A percentile compares a stretch with the other conserved stretches of the same genome.
phyloP scores from a whole-genome alignment of 257 asterid genomes.

The Ilex asprella region DNA sequence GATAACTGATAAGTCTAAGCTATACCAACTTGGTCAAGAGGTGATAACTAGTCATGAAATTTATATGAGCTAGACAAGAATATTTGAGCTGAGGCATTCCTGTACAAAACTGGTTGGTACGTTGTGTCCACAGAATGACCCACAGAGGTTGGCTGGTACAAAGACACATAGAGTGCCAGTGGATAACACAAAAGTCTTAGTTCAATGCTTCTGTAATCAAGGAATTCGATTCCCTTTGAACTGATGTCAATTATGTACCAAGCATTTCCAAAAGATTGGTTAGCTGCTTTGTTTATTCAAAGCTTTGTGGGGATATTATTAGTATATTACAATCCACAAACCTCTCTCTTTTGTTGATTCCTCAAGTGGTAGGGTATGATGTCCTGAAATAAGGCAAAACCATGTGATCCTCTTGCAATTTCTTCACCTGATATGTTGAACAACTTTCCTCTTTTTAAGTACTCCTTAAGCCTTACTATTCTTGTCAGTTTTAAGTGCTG shows the following conservation, averaged over 20 bases:
- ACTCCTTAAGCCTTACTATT: neutral
- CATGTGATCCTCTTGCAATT: neutral
- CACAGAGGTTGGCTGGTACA: neutral
- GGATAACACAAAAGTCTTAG: neutral
- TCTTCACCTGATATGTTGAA: neutral
- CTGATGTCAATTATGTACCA: neutral
- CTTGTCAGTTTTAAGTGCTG: neutral
- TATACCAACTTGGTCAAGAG: neutral
- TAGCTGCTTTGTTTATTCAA: too few relatives aligned
- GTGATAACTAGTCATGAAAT: neutral
- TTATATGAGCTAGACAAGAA: neutral
- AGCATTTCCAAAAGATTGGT: too few relatives aligned
- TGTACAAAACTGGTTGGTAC: neutral
- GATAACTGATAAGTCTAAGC: neutral
- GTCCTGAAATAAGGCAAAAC: neutral
- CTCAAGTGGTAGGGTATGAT: too few relatives aligned
- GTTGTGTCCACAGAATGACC: neutral
- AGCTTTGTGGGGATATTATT: too few relatives aligned
- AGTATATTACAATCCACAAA: too few relatives aligned
- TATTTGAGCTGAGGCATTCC: neutral
- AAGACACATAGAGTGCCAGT: neutral
- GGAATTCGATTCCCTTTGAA: neutral
- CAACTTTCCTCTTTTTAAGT: neutral
- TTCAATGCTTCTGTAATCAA: neutral
- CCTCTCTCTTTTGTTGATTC: too few relatives aligned